Evolutionary conservation across 164 flowering plant species (phyloP), one percentile per base, ranked within the genome.

Genomic region (Macadamia integrifolia): DNA sequence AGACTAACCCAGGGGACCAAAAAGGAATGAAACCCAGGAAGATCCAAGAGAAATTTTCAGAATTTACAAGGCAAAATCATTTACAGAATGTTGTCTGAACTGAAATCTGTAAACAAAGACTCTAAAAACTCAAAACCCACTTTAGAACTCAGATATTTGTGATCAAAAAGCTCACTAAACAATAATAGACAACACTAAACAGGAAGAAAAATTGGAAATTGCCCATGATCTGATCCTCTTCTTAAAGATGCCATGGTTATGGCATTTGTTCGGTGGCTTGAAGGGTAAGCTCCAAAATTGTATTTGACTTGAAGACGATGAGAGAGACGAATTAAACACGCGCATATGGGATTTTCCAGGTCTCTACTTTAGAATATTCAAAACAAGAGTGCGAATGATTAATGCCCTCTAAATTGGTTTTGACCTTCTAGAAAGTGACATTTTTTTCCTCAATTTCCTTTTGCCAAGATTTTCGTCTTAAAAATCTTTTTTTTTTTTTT

Each of bases 231-330:
- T 23, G 23, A 23, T 23, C 23, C 23, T 50, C 50, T 56, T 66
- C 31, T 28, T 53, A 71, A 50, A 61, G 57, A 50, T 23, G 30
- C 48, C 50, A 23, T 23, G 23, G 23, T 23, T 23, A 23, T 23
- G 0, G 23, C 23, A 23, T 23, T 23, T 23, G 23, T 23, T 23
- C 23, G 23, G 23, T 23, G 23, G 23, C 23, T 23, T 23, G 23
- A 23, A 23, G 23, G 23, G 23, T 23, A 23, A 23, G 23, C 23
- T 23, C 23, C 23, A 23, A 23, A 23, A 23, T 23, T 23, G 23
- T 23, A 23, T 14, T 72, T 72, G 75, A 72, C 75, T 48, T 18
- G 71, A 58, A 58, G 75, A 58, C 71, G 4, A 67, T 23, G 23
- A 23, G 57, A 48, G 17, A n/a, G 62, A 56, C 60, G 57, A 32